phyloP scores from a whole-genome alignment of 257 asterid species.

The Solanum chilense region DNA sequence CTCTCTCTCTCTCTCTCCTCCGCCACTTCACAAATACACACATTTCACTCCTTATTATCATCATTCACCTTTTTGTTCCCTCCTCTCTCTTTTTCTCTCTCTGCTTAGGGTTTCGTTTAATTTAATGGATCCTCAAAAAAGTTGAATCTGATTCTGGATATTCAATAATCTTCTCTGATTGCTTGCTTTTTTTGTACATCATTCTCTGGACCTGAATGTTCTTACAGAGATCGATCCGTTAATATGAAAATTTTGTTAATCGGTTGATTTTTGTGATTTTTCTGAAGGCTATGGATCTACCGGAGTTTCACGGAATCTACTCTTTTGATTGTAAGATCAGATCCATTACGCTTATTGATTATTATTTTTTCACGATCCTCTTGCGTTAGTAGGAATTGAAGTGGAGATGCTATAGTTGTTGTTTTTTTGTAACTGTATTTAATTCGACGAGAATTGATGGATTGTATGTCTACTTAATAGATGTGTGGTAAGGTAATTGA shows the following conservation, averaged over 20 bases:
- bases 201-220: neutral
- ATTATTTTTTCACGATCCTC: neutral
- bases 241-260: neutral
- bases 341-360: neutral
- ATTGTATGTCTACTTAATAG: neutral
- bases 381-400: neutral
- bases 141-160: slow-evolving; percentile 36
- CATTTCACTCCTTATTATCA: neutral
- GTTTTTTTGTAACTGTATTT: neutral
- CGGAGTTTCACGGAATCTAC: slow-evolving; percentile 17
- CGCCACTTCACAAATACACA: neutral
- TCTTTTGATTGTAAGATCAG: slow-evolving; percentile 47
- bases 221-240: slow-evolving; percentile 9
- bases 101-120: slow-evolving; percentile 16
- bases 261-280: neutral
- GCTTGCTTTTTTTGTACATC: neutral
- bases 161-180: slow-evolving; percentile 9
- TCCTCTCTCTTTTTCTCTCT: neutral
- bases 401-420: neutral
- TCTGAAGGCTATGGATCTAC: slow-evolving; percentile 35
- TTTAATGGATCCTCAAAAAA: neutral
- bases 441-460: neutral
- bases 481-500: neutral
- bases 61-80: neutral
- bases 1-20: neutral